A percentile compares a stretch with the other conserved stretches of the same genome.
These are phyloP conservation scores for Jackrogersella multiformis DNA, from an alignment of 495 filamentous ascomycete species.

Conservation along the genomic window DNA sequence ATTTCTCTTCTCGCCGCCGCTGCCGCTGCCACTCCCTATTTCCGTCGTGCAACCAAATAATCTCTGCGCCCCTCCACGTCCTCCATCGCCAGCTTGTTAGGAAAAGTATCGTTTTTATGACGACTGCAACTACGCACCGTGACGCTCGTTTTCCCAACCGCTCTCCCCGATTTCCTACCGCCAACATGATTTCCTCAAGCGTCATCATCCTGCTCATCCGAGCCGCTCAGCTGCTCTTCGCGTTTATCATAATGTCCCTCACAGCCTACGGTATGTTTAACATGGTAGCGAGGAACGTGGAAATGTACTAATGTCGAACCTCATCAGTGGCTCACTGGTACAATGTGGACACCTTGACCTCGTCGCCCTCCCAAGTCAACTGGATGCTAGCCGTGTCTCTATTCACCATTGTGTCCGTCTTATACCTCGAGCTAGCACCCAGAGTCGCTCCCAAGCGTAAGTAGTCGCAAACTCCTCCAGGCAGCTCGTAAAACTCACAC, in stretches of 20 bases:
- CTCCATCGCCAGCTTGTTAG: conserved; percentile 4
- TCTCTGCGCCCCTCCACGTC: conserved; percentile 18
- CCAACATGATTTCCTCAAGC: conserved; percentile 34
- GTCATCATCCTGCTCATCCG: conserved; percentile 48
- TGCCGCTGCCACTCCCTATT: conserved; percentile 31
- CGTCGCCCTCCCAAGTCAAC: conserved; percentile 68
- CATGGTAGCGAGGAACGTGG: neutral
- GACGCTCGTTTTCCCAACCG: conserved; percentile 44
- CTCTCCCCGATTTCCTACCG: conserved; percentile 26
- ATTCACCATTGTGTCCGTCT: conserved; percentile 71
- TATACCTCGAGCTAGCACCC: conserved; percentile 72
- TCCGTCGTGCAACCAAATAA: conserved; percentile 33
- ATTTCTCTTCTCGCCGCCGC: conserved; percentile 13
- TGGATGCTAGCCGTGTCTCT: conserved; percentile 75
- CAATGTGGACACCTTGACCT: conserved; percentile 53
- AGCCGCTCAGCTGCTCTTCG: conserved; percentile 67
- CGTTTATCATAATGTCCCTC: conserved; percentile 72
- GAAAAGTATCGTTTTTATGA: conserved; percentile 27
- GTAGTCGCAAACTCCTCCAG: conserved; percentile 1
- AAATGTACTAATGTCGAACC: conserved; percentile 9
- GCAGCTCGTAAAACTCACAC: conserved; percentile 18
- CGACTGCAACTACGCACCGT: conserved; percentile 40
- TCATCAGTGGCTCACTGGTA: conserved; percentile 62
- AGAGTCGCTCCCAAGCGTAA: conserved; percentile 58
- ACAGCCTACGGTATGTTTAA: conserved; percentile 71